These are phyloP conservation scores for Eleusine coracana DNA, from an alignment of 176 grass and related monocot species.

Conservation along the genomic window DNA sequence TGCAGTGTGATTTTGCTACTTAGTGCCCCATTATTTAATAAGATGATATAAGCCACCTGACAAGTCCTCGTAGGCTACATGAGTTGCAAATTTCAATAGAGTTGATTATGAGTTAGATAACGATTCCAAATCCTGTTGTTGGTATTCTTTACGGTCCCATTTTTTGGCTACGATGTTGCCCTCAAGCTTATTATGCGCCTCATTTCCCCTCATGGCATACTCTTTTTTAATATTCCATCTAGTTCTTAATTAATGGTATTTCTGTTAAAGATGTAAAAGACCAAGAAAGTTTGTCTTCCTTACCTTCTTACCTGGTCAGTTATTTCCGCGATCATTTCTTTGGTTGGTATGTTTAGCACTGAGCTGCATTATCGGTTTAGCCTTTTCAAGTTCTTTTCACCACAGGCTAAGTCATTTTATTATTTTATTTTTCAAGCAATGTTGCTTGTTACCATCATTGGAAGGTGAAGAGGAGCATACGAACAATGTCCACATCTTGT, in stretches of 20 bases:
- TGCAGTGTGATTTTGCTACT: neutral
- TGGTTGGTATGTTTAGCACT: neutral
- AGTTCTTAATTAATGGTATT: neutral
- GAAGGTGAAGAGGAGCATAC: constrained; percentile 40
- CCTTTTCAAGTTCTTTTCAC: constrained; percentile 4
- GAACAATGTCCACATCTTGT: constrained; percentile 46
- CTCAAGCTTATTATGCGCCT: neutral
- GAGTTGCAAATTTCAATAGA: neutral
- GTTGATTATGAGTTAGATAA: neutral
- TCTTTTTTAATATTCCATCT: constrained; percentile 9
- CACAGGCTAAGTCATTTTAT: constrained; percentile 24
- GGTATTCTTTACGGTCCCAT: neutral
- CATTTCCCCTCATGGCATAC: neutral
- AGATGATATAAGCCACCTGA: neutral
- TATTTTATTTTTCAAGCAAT: constrained; percentile 34
- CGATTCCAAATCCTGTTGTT: neutral
- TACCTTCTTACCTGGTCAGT: no score
- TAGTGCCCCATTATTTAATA: neutral
- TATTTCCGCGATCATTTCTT: constrained; percentile 2
- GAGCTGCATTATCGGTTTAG: neutral
- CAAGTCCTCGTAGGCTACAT: constrained; percentile 11
- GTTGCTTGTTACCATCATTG: constrained; percentile 45
- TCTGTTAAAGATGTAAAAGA: neutral
- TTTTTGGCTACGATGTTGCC: neutral
- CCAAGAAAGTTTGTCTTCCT: neutral